phyloP scores from a whole-genome alignment of 805 yeast species.

The Kazachstania bromeliacearum region DNA sequence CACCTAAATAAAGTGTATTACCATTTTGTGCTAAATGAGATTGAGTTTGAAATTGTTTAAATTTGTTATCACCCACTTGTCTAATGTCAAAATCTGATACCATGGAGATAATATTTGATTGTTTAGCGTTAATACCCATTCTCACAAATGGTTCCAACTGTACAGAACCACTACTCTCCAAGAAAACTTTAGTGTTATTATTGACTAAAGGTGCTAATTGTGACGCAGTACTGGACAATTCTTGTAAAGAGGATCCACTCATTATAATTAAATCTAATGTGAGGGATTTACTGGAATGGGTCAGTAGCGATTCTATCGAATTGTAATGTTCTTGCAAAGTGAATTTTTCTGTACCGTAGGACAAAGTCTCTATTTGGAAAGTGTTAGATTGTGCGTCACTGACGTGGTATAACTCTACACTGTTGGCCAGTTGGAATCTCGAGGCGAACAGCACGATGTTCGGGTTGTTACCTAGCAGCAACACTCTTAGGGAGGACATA shows the following conservation, averaged over 20 bases:
- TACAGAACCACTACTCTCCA: constrained; percentile 65
- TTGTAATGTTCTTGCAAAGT: constrained; percentile 21
- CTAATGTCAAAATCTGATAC: constrained; percentile 56
- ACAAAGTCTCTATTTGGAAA: constrained; percentile 18
- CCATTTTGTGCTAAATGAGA: constrained; percentile 30
- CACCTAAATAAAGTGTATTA: constrained; percentile 40
- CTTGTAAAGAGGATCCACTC: constrained; percentile 43
- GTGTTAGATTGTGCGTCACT: constrained; percentile 19
- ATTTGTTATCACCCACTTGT: constrained; percentile 20
- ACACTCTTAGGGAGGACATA: constrained; percentile 22
- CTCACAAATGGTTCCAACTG: constrained; percentile 62
- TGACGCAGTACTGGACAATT: constrained; percentile 36
- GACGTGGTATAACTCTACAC: constrained; percentile 27
- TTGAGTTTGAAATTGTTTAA: constrained; percentile 28
- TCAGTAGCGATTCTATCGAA: constrained; percentile 15
- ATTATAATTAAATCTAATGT: constrained; percentile 37
- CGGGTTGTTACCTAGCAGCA: constrained; percentile 25
- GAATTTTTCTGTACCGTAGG: constrained; percentile 22
- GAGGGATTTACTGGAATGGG: constrained; percentile 3
- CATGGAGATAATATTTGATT: constrained; percentile 41
- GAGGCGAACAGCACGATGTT: constrained; percentile 25
- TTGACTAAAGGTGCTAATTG: constrained; percentile 32
- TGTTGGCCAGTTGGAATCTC: constrained; percentile 28
- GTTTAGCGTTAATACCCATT: constrained; percentile 33
- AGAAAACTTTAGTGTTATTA: constrained; percentile 42